phyloP scores from a whole-genome alignment of 257 asterid genomes.

The Gentiana dahurica region DNA sequence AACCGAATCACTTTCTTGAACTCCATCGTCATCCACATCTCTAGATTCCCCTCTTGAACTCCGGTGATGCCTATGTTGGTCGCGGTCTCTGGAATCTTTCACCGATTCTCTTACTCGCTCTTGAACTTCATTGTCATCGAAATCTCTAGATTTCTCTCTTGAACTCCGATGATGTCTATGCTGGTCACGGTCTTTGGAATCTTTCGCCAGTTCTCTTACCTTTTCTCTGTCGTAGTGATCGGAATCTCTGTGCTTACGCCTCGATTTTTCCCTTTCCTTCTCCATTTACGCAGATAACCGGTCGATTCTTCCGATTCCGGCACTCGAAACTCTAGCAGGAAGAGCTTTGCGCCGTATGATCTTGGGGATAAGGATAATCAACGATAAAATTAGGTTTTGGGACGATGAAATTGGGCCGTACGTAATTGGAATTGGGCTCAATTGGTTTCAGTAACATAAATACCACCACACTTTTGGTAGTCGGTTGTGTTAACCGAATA shows the following conservation, averaged over 20 bases:
- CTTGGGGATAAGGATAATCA: too few species aligned
- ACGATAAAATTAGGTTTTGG: too few species aligned
- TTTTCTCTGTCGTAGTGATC: constrained; percentile 16
- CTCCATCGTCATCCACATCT: constrained; percentile 26
- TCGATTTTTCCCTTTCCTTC: constrained; percentile 51
- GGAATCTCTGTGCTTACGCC: constrained; percentile 28
- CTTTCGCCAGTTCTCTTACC: constrained; percentile 33
- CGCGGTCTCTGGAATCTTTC: constrained; percentile 9
- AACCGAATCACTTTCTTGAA: too few species aligned
- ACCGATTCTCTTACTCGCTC: constrained; percentile 26
- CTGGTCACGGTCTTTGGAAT: constrained; percentile 19
- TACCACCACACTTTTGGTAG: too few species aligned
- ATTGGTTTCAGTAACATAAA: too few species aligned
- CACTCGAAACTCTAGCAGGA: too few species aligned
- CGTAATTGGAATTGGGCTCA: too few species aligned
- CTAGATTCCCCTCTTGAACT: constrained; percentile 23
- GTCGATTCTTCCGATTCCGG: too few species aligned
- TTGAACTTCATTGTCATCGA: background rate
- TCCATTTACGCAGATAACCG: background rate
- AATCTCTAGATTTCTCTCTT: constrained; percentile 30
- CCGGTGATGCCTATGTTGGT: constrained; percentile 13
- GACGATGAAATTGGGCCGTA: too few species aligned
- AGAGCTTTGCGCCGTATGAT: too few species aligned
- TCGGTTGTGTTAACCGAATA: too few species aligned
- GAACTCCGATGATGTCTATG: constrained; percentile 27